phyloP scores from a whole-genome alignment of 176 grass and related monocot species.

The Dendrocalamus sinicus region DNA sequence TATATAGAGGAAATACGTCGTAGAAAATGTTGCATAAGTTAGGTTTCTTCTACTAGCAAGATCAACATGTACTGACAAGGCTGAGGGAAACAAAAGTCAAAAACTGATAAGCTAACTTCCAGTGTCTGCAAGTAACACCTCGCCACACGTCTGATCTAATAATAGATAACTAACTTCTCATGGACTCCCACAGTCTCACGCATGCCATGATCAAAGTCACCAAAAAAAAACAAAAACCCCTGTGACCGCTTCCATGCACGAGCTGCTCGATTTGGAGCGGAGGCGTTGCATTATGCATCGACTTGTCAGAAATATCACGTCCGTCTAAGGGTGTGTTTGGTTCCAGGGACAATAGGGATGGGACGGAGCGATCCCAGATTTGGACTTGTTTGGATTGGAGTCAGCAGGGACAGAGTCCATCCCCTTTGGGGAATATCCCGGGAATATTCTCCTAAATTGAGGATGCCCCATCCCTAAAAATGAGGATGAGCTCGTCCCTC shows the following conservation, averaged over 20 bases:
- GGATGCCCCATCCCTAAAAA: no score
- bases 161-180: not conserved
- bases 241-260: not conserved
- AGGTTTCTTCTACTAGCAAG: not conserved
- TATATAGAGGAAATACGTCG: not conserved
- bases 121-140: not conserved
- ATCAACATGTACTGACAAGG: not conserved
- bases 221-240: not conserved
- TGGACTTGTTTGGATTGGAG: no score
- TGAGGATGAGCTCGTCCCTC: no score
- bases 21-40: not conserved
- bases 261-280: not conserved
- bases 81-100: not conserved
- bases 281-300: conserved; percentile 15
- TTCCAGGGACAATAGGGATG: no score
- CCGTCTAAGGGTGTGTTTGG: no score
- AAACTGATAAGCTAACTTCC: not conserved
- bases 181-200: not conserved
- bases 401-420: no score
- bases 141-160: not conserved
- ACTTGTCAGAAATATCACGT: conserved; percentile 6
- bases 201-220: not conserved
- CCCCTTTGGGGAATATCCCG: no score
- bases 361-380: no score
- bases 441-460: no score